Evolutionary conservation across 495 filamentous ascomycete genomes (phyloP), one percentile per base, ranked within the genome.

Genomic region (Aspergillus cavernicola): DNA sequence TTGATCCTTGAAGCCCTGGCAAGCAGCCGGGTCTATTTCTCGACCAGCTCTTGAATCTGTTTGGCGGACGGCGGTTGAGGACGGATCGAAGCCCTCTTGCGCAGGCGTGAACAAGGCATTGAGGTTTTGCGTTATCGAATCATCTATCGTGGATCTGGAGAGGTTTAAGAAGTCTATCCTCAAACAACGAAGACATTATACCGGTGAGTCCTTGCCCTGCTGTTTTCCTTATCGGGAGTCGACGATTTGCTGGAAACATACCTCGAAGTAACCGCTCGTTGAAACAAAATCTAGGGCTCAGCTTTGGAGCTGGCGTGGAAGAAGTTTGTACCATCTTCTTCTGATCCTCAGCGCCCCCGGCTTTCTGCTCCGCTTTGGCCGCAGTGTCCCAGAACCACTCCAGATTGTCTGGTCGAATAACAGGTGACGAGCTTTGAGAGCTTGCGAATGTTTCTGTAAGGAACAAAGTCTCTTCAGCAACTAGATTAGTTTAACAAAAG

Each of bases 281-380:
- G 75, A 97, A 97, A 67, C 93, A 98, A 62, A 97, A 93, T 66
- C 92, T 88, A 15, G 92, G 91, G 23, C 81, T 92, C 41, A 97
- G 75, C 36, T 64, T 61, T 4, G 90, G 89, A 39, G 75, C 73
- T 20, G 76, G 70, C 2, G 66, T 72, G 22, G 70, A 69, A 9
- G 80, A 72, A 22, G 82, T 73, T 53, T 78, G 72, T 36, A 84
- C 77, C 88, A 93, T 93, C 52, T 57, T 93, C 52, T 57, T 73
- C 28, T 43, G 45, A 41, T 45, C 45, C 39, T 43, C 53, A 39
- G 39, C 28, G 39, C 55, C 57, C 50, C 52, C 58, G 31, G 55
- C 28, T 28, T 60, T 56, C 58, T 50, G 54, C 48, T 55, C 58
- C 50, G 57, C 55, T 31, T 61, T 61, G 16, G 50, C 52, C 9